Conservation (phyloP, 116 monocot species). For the Papilionanthe hybrid region DNA sequence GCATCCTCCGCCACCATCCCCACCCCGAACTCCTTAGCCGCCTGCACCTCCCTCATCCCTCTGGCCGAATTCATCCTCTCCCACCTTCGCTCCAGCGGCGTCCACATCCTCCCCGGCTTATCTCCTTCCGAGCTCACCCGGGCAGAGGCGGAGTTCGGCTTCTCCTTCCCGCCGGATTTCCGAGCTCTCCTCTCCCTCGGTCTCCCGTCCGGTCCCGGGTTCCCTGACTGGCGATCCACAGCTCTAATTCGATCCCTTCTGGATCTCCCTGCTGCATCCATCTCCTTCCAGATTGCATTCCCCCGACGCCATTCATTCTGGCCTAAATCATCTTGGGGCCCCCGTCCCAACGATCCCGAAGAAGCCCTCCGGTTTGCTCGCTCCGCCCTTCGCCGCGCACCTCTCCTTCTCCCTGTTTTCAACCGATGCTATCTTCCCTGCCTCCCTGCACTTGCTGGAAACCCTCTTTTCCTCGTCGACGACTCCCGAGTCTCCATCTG, state of each 20-base stretch:
- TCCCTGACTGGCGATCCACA: conserved; percentile 30
- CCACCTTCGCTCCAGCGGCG: conserved; percentile 11
- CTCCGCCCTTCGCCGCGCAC: conserved; percentile 18
- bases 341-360: conserved; percentile 14
- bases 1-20: conserved; percentile 17
- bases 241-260: conserved; percentile 13
- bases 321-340: conserved; percentile 20
- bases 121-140: conserved; percentile 20
- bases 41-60: neutral
- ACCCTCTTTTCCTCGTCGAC: conserved; percentile 32
- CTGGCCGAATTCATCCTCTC: conserved; percentile 15
- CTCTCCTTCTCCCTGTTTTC: conserved; percentile 21
- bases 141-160: conserved; percentile 24
- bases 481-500: conserved; percentile 16
- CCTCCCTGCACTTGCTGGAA: conserved; percentile 32
- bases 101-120: conserved; percentile 20
- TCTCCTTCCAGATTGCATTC: conserved; percentile 17
- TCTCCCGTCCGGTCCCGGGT: conserved; percentile 29
- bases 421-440: conserved; percentile 25
- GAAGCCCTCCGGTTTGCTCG: conserved; percentile 12
- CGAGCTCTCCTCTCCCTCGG: conserved; percentile 30
- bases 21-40: conserved; percentile 12
- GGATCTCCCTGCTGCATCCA: conserved; percentile 20
- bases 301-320: conserved; percentile 7
- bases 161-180: conserved; percentile 41